These are phyloP conservation scores for Wickerhamiella bombiphila DNA, from an alignment of 805 yeast species.

Conservation along the genomic window DNA sequence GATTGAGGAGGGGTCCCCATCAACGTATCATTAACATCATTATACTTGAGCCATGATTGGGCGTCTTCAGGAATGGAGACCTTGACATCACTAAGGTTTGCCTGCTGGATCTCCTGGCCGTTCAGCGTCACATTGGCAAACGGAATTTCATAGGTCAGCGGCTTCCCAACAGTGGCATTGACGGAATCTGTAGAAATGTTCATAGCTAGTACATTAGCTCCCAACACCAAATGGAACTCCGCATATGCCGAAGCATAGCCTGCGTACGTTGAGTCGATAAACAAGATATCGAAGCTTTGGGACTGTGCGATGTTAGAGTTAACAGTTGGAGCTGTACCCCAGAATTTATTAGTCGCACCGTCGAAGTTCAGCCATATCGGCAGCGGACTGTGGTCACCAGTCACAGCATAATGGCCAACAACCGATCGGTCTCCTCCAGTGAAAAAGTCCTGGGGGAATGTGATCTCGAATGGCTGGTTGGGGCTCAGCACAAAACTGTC, in stretches of 20 bases:
- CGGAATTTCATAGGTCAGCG: constrained; percentile 46
- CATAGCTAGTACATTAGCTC: constrained; percentile 75
- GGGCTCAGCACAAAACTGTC: constrained; percentile 63
- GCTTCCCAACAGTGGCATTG: constrained; percentile 52
- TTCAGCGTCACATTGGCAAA: constrained; percentile 51
- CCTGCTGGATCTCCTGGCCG: constrained; percentile 23
- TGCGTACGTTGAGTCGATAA: constrained; percentile 64
- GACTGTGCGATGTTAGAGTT: constrained; percentile 85
- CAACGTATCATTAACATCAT: constrained; percentile 46
- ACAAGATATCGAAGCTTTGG: constrained; percentile 45
- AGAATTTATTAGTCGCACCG: constrained; percentile 43
- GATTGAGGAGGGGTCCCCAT: constrained; percentile 48
- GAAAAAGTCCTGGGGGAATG: constrained; percentile 52
- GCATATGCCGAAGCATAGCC: constrained; percentile 64
- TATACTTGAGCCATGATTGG: constrained; percentile 51
- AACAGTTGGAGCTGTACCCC: constrained; percentile 79
- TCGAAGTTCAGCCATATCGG: constrained; percentile 84
- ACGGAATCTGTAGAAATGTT: constrained; percentile 42
- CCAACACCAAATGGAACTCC: constrained; percentile 59
- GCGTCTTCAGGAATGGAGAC: constrained; percentile 39
- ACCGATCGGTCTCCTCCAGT: constrained; percentile 35
- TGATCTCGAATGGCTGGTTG: constrained; percentile 47
- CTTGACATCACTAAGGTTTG: constrained; percentile 41
- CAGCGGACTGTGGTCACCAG: constrained; percentile 70
- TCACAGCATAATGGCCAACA: constrained; percentile 62